Percentiles rank a stretch among this genome's conserved stretches.
These are phyloP conservation scores for Hamigera avellanea DNA, from an alignment of 495 filamentous ascomycete genomes.

Conservation along the genomic window DNA sequence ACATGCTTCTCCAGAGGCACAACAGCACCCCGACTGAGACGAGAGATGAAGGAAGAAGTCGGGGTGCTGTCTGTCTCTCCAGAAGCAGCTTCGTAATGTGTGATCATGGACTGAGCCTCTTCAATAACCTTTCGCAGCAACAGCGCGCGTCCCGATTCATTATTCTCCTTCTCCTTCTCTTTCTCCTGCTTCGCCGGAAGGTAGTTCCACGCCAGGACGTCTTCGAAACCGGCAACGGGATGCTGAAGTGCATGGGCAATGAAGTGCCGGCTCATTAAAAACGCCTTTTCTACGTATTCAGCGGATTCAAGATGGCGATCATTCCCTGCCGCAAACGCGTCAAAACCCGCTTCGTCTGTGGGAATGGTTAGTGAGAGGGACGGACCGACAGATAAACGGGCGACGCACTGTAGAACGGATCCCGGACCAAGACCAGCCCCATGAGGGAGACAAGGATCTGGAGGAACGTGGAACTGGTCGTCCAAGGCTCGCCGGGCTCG, in stretches of 20 bases:
- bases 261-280: conserved; percentile 40
- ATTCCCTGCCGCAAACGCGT: conserved; percentile 27
- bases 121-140: conserved; percentile 26
- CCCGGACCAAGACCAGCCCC: conserved; percentile 46
- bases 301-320: conserved; percentile 33
- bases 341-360: conserved; percentile 48
- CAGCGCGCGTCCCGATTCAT: conserved; percentile 9
- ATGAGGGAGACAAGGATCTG: conserved; percentile 50
- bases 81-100: conserved; percentile 10
- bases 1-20: conserved; percentile 18
- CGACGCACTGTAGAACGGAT: conserved; percentile 50
- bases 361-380: background rate
- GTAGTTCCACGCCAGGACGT: conserved; percentile 42
- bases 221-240: conserved; percentile 31
- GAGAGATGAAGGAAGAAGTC: conserved; percentile 12
- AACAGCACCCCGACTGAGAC: conserved; percentile 25
- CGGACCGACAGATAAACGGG: background rate
- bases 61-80: conserved; percentile 1
- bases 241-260: conserved; percentile 35
- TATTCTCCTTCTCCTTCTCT: background rate
- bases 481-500: conserved; percentile 42
- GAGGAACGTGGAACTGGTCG: conserved; percentile 35
- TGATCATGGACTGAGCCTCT: conserved; percentile 20
- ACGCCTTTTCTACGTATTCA: conserved; percentile 45
- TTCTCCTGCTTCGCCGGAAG: conserved; percentile 17